Percentiles rank a stretch among this genome's conserved stretches.
Evolutionary conservation across 257 asterid species (phyloP).

Genomic region (Orobanche coerulescens): DNA sequence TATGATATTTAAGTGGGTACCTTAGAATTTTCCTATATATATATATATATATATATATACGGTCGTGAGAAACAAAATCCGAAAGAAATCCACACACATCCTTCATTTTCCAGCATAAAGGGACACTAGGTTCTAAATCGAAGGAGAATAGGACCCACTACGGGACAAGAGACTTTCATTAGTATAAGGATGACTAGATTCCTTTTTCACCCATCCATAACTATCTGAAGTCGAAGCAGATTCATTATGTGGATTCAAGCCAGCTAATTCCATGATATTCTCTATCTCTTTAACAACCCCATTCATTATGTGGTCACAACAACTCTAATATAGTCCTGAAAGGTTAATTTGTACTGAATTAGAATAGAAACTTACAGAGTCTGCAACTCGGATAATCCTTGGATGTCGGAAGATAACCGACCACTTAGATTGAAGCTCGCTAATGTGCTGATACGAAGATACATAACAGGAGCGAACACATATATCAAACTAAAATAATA

Average conservation of each 20-base stretch:
- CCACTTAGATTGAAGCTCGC: slow-evolving; percentile 54
- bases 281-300: slow-evolving; percentile 85
- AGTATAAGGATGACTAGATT: slow-evolving; percentile 49
- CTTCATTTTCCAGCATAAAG: not conserved
- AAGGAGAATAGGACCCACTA: slow-evolving; percentile 38
- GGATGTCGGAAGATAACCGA: slow-evolving; percentile 57
- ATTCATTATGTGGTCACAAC: no score
- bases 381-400: slow-evolving; percentile 48
- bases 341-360: no score
- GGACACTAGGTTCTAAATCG: slow-evolving; percentile 43
- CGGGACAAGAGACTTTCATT: slow-evolving; percentile 61
- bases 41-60: no score
- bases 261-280: slow-evolving; percentile 57
- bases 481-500: no score
- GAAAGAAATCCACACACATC: not conserved
- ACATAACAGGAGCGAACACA: not conserved
- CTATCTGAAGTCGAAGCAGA: slow-evolving; percentile 76
- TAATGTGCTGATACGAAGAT: slow-evolving; percentile 40
- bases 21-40: no score
- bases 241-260: slow-evolving; percentile 66
- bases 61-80: no score
- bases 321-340: no score
- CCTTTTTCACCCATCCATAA: slow-evolving; percentile 47
- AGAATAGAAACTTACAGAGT: slow-evolving; percentile 69
- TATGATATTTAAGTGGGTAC: no score